Conservation (phyloP, 1,284 basidiomycete species). For the Cystobasidium sp. region DNA sequence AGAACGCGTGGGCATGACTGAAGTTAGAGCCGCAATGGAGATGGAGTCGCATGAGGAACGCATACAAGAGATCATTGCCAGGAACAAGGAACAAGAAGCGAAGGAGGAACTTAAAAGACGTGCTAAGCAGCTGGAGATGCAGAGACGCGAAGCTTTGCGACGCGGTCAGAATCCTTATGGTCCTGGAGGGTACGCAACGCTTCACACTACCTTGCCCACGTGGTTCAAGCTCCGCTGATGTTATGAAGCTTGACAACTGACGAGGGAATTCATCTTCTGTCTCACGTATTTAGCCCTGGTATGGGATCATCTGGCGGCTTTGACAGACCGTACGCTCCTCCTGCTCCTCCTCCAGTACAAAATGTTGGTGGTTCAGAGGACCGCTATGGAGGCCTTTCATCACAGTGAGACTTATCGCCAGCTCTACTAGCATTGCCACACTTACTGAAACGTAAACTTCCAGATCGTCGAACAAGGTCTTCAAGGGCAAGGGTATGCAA, state of each 20-base stretch:
- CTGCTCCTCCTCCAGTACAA: conserved; percentile 26
- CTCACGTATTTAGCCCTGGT: conserved; percentile 3
- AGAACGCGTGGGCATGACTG: conserved; percentile 88
- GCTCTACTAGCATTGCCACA: neutral
- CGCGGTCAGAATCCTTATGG: conserved; percentile 61
- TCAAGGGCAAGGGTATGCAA: conserved; percentile 97
- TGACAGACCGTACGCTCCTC: conserved; percentile 46
- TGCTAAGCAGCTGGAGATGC: conserved; percentile 97
- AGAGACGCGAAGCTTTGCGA: conserved; percentile 87
- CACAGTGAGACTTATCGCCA: conserved; percentile 20
- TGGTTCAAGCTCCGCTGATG: neutral
- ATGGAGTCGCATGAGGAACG: conserved; percentile 99
- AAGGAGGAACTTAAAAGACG: conserved; percentile 98
- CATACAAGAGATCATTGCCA: conserved; percentile 97
- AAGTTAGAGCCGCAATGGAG: conserved; percentile 89
- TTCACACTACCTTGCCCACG: neutral
- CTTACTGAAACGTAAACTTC: neutral
- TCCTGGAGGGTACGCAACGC: conserved; percentile 41
- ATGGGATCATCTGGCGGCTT: conserved; percentile 44
- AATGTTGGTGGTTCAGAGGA: conserved; percentile 32
- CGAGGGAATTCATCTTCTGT: neutral
- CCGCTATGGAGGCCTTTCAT: conserved; percentile 33
- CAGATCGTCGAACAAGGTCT: conserved; percentile 57
- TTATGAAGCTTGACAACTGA: neutral
- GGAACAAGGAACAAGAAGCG: conserved; percentile 99